Evolutionary conservation across 768 basidiomycete genomes (phyloP).

Genomic region (Hericium coralloides): DNA sequence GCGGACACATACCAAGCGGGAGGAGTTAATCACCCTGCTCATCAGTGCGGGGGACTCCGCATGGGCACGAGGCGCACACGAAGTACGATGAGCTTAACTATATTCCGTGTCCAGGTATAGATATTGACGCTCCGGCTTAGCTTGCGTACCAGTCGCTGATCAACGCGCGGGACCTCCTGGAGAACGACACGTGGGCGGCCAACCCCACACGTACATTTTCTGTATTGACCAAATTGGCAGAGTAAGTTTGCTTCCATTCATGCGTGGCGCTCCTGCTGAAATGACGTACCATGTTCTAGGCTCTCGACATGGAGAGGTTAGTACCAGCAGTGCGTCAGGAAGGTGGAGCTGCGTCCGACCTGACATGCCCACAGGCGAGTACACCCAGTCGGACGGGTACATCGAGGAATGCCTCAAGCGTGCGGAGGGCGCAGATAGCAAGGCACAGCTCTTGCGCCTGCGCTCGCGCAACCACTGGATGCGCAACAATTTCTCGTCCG

Average conservation of each 20-base stretch:
- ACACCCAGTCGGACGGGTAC: conserved; percentile 40
- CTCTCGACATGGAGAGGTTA: conserved; percentile 59
- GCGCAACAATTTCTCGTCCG: conserved; percentile 44
- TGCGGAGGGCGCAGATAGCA: conserved; percentile 41
- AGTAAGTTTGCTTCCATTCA: conserved; percentile 33
- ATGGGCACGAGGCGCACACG: conserved; percentile 65
- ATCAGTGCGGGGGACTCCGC: conserved; percentile 66
- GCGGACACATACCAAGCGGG: conserved; percentile 50
- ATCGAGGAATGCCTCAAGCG: conserved; percentile 46
- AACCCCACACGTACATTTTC: conserved; percentile 41
- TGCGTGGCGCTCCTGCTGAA: neutral
- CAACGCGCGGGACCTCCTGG: conserved; percentile 48
- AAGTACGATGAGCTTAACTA: conserved; percentile 30
- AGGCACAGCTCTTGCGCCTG: conserved; percentile 45
- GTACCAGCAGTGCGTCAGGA: neutral
- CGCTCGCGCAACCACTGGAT: conserved; percentile 60
- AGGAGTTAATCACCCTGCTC: conserved; percentile 49
- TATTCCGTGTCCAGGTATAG: neutral
- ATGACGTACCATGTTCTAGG: conserved; percentile 22
- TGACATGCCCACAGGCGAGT: conserved; percentile 34
- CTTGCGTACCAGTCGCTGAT: conserved; percentile 53
- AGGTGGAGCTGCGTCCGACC: neutral
- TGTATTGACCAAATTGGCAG: conserved; percentile 48
- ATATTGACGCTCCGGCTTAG: conserved; percentile 23
- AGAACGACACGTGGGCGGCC: conserved; percentile 42